phyloP scores from a whole-genome alignment of 2,329 filamentous ascomycete genomes.

The Cladosporium sp. region DNA sequence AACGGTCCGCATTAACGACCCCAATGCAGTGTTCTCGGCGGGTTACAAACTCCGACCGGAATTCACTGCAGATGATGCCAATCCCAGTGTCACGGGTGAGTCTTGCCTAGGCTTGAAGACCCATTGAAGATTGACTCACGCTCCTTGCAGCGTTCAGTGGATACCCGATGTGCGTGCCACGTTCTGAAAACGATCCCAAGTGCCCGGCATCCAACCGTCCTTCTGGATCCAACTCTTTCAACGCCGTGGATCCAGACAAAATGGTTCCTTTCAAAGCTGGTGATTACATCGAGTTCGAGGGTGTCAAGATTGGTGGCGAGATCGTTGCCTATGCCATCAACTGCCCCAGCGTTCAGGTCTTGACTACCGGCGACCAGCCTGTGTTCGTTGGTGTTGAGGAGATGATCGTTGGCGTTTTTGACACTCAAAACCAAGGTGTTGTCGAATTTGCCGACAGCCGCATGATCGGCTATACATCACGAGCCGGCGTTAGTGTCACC shows the following conservation, averaged over 20 bases:
- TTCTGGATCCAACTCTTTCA: constrained; percentile 26
- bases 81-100: constrained; percentile 37
- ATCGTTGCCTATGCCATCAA: constrained; percentile 35
- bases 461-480: constrained; percentile 34
- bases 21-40: constrained; percentile 18
- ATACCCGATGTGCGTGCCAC: constrained; percentile 50
- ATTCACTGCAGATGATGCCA: constrained; percentile 46
- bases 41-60: constrained; percentile 33
- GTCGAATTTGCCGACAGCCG: constrained; percentile 31
- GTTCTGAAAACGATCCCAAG: constrained; percentile 31
- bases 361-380: constrained; percentile 26
- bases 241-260: constrained; percentile 30
- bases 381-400: constrained; percentile 40
- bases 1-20: constrained; percentile 19
- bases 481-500: constrained; percentile 30
- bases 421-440: constrained; percentile 26
- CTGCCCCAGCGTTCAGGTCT: constrained; percentile 36
- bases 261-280: constrained; percentile 39
- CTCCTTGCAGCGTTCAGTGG: constrained; percentile 35
- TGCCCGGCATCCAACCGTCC: constrained; percentile 35
- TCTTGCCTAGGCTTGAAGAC: background rate
- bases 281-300: constrained; percentile 38
- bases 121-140: background rate
- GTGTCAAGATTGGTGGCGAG: constrained; percentile 29
- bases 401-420: constrained; percentile 36